Evolutionary conservation across 495 filamentous ascomycete species (phyloP).

Genomic region (Penicillium salamii): DNA sequence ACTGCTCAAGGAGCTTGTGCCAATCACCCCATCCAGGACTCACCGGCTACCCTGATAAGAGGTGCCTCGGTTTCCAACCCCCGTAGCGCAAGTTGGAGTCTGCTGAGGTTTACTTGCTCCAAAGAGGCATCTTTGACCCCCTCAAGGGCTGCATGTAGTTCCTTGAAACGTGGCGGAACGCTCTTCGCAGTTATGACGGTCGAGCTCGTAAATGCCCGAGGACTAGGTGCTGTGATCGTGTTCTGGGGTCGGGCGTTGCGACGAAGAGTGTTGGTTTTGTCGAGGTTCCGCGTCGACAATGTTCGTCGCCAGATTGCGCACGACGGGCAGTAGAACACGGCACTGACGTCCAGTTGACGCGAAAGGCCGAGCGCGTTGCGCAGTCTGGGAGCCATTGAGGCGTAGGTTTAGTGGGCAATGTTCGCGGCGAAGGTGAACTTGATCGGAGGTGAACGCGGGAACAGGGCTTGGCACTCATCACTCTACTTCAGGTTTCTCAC

Average conservation of each 20-base stretch:
- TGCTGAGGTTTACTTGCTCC: slow-evolving; percentile 68
- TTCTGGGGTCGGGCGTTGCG: slow-evolving; percentile 5
- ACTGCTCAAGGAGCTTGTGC: too few relatives aligned
- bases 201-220: slow-evolving; percentile 22
- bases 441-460: slow-evolving; percentile 15
- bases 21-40: slow-evolving; percentile 10
- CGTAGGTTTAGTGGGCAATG: slow-evolving; percentile 9
- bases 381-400: slow-evolving; percentile 41
- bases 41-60: slow-evolving; percentile 70
- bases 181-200: slow-evolving; percentile 29
- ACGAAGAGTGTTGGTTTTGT: slow-evolving; percentile 9
- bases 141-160: slow-evolving; percentile 60
- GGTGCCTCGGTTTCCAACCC: slow-evolving; percentile 65
- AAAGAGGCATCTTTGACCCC: slow-evolving; percentile 60
- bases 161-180: slow-evolving; percentile 37
- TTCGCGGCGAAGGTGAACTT: slow-evolving; percentile 9
- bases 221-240: not conserved
- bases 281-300: slow-evolving; percentile 24
- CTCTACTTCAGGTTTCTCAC: too few relatives aligned
- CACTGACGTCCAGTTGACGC: slow-evolving; percentile 20
- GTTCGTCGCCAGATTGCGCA: slow-evolving; percentile 36
- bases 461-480: slow-evolving; percentile 23
- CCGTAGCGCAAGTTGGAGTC: slow-evolving; percentile 74
- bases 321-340: slow-evolving; percentile 38
- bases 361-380: slow-evolving; percentile 40